Conservation (phyloP, 1,284 basidiomycete genomes). For the Papiliotrema fonsecae region DNA sequence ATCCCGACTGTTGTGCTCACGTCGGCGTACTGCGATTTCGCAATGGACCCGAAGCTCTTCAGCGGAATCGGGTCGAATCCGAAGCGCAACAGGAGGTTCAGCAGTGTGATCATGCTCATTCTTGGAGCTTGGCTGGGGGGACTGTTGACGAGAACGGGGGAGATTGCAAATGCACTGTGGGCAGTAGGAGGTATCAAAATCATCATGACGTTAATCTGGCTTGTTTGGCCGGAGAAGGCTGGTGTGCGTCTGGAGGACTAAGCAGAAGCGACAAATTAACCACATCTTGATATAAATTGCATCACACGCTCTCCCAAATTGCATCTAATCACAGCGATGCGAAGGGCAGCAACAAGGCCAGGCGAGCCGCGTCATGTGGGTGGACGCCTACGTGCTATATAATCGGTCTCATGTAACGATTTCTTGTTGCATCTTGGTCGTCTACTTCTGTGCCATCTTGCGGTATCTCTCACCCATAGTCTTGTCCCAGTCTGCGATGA, state of each 20-base stretch:
- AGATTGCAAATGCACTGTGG: slow-evolving; percentile 12
- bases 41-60: slow-evolving; percentile 15
- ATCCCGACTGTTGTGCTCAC: slow-evolving; percentile 16
- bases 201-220: slow-evolving; percentile 12
- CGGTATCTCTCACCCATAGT: slow-evolving; percentile 15
- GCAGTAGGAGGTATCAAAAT: slow-evolving; percentile 8
- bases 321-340: too few species aligned
- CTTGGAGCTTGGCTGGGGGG: slow-evolving; percentile 13
- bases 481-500: slow-evolving; percentile 15
- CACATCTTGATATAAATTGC: too few species aligned
- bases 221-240: slow-evolving; percentile 6
- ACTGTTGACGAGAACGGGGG: slow-evolving; percentile 8
- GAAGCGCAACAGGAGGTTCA: slow-evolving; percentile 15
- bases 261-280: not conserved
- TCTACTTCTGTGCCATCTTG: slow-evolving; percentile 12
- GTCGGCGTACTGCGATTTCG: slow-evolving; percentile 15
- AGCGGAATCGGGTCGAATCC: slow-evolving; percentile 4
- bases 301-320: too few species aligned
- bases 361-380: too few species aligned
- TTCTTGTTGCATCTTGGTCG: too few species aligned
- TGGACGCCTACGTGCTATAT: too few species aligned
- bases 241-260: not conserved
- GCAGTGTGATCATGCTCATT: slow-evolving; percentile 8
- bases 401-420: too few species aligned
- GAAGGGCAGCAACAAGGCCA: too few species aligned